These are phyloP conservation scores for Penicillium sclerotiorum DNA, from an alignment of 2,329 filamentous ascomycete species.

Conservation along the genomic window DNA sequence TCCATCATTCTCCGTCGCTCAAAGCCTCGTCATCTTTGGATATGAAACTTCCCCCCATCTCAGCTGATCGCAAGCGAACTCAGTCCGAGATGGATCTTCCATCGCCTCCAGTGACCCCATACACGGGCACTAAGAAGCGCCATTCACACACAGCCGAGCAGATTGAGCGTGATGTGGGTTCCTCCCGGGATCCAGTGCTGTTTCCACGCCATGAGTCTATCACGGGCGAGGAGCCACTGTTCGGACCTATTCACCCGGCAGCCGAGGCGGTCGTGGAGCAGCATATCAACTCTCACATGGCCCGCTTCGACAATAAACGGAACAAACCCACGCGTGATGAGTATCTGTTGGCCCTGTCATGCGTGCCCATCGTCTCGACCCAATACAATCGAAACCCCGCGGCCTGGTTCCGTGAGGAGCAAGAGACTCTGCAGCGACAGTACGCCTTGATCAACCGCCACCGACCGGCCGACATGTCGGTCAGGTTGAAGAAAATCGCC, in stretches of 20 bases:
- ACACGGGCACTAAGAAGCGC: constrained; percentile 44
- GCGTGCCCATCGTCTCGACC: constrained; percentile 45
- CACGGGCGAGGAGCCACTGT: constrained; percentile 44
- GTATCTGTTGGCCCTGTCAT: constrained; percentile 48
- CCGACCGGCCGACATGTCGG: constrained; percentile 32
- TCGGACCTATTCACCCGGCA: constrained; percentile 38
- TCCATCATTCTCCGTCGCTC: constrained; percentile 35
- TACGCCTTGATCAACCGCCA: constrained; percentile 44
- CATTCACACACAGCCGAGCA: constrained; percentile 37
- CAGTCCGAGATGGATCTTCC: constrained; percentile 48
- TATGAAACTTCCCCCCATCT: constrained; percentile 45
- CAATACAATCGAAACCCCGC: constrained; percentile 49
- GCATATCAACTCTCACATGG: constrained; percentile 47
- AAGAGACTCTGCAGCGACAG: constrained; percentile 45
- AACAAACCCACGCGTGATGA: constrained; percentile 49
- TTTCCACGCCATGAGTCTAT: constrained; percentile 43
- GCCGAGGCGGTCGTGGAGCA: constrained; percentile 45
- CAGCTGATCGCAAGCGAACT: constrained; percentile 44
- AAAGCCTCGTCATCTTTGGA: constrained; percentile 32
- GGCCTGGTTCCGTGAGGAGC: constrained; percentile 47
- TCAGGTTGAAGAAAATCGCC: constrained; percentile 44
- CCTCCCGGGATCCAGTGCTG: constrained; percentile 44
- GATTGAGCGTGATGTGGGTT: constrained; percentile 33
- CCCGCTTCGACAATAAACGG: constrained; percentile 42
- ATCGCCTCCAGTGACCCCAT: constrained; percentile 51